Evolutionary conservation across 345 rosid genomes (phyloP), one percentile per base, ranked within the genome.

Genomic region (Dimocarpus longan): DNA sequence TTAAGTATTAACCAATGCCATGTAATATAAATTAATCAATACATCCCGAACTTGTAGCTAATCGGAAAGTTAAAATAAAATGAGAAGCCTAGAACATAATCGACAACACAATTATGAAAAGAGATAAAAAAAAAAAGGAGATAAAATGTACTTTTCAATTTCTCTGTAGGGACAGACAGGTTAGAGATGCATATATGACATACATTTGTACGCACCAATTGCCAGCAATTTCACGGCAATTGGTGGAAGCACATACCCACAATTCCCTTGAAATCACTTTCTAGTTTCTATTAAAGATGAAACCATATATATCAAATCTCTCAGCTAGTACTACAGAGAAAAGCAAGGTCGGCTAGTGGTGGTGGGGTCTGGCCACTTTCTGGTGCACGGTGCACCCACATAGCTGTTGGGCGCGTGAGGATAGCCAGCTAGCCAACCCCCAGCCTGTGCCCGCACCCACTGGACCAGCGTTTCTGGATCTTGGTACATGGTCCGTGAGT

Each of bases 401-500:
- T 1, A 72, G 73, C 70, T 63, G 65, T 2, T 22, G 69, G 65
- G 62, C 84, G 80, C 80, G 63, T 74, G 84, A 62, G 22, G 40
- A 50, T 1, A 46, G 52, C 52, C 10, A 46, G 52, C 52, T 46
- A 32, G 37, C 37, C 37, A 32, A 32, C 37, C 54, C 63, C 71
- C 0, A 37, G 24, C 44, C 60, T 65, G 59, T 32, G 8, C 6
- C 81, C 79, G 80, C 82, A 44, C 76, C 77, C 71, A 56, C 50
- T 62, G 84, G 77, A 50, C 32, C 66, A 42, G 78, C 71, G 78
- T 74, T 42, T 16, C 54, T 11, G 40, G 40, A 71, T 74, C 82
- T 71, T 21, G 54, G 26, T 64, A 39, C 81, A 76, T 59, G 40
- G 46, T 56, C 73, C 84, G 69, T 1, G 78, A 5, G 79, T 57